Conservation (phyloP, 75 land plant genomes). For the Pinus albicaulis region DNA sequence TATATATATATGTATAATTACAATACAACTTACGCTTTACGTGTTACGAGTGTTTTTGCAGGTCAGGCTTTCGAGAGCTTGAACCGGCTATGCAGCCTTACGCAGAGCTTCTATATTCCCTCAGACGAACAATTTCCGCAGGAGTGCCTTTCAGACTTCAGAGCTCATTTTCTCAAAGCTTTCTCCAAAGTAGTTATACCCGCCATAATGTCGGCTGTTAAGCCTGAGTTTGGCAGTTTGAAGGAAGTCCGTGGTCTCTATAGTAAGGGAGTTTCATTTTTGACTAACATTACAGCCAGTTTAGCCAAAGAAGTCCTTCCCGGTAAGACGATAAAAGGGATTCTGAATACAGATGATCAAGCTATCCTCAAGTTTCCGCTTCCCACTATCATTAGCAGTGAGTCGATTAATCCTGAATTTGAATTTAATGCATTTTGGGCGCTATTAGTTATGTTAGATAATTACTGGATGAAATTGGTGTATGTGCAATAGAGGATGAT, state of each 20-base stretch:
- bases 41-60: neutral
- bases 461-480: neutral
- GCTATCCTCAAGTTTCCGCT: neutral
- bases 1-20: no score
- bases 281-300: no score
- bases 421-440: no score
- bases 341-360: neutral
- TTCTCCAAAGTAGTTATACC: neutral
- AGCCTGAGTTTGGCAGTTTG: constrained; percentile 3
- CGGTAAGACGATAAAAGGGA: neutral
- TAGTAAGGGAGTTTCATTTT: constrained; percentile 7
- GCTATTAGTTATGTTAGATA: neutral
- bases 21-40: neutral
- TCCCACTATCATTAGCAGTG: constrained; percentile 2
- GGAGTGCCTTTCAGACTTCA: constrained; percentile 27
- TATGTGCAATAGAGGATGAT: constrained; percentile 7
- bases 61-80: constrained; percentile 20
- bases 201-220: neutral
- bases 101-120: constrained; percentile 14
- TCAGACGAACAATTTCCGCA: constrained; percentile 48
- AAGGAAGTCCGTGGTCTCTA: constrained; percentile 20
- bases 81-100: neutral
- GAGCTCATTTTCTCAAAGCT: constrained; percentile 14
- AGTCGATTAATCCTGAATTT: neutral
- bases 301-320: neutral